Base-by-base conservation (phyloP, 176 grass and related monocot species). In the Luzula sylvatica region DNA sequence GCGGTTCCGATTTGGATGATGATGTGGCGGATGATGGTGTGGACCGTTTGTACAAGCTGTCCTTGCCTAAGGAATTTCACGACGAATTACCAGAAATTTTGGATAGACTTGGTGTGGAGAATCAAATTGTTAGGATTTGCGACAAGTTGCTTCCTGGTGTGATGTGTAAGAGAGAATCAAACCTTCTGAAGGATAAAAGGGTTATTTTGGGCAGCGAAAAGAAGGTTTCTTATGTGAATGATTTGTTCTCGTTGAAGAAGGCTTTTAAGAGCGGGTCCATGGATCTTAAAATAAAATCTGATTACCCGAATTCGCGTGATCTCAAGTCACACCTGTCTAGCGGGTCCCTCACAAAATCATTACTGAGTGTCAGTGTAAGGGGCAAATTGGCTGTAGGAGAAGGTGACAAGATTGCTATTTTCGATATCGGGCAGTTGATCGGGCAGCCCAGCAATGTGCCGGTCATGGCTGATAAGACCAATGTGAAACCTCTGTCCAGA, bases 321-420 rank as follows among this genome's bases (percentile, higher is more conserved):
- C 81, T 96, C 28, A 96, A 96, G 64, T 88, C 71, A 45, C 84
- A 86, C 72, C 59, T 96, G 56, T 56, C 84, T 65, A 82, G 52
- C 57, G 90, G 84, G 50, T 82, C 84, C 50, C 77, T 96, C 49
- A 71, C 74, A 55, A 96, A 96, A 75, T 89, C 81, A 15, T 69
- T 96, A 67, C 61, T 88, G 17, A 86, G 77, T 62, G 56, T 79
- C 44, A 86, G 84, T 61, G 76, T 68, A 61, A 71, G 83, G 42
- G 90, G 84, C 65, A 96, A 82, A 74, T 75, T 96, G 83, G 90
- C 90, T 76, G 84, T 87, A 59, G 90, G 90, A 67, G 90, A 96
- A 96, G 90, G 90, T 30, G 90, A 96, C 69, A 96, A 82, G 55
- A 83, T 96, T 39, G 67, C 84, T 62, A 82, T 96, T 79, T 96